Evolutionary conservation across 257 asterid species (phyloP).

Genomic region (Capsicum pubescens): DNA sequence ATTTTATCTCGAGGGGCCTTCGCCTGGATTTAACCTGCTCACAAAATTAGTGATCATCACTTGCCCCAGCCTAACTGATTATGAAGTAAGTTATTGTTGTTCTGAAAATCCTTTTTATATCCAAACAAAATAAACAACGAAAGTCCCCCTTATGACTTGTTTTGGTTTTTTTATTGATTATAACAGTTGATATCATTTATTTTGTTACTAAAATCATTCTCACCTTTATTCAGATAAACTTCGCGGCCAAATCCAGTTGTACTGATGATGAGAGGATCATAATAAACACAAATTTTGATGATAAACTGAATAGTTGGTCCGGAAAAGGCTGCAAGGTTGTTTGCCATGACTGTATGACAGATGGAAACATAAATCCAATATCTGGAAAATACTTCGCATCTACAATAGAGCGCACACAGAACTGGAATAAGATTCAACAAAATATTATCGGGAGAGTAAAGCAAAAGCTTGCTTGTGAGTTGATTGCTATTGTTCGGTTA

Average conservation of each 20-base stretch:
- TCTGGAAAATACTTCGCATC: conserved; percentile 82
- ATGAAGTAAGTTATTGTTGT: conserved; percentile 54
- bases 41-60: conserved; percentile 66
- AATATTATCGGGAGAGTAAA: conserved; percentile 80
- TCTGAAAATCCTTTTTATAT: conserved; percentile 24
- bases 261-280: conserved; percentile 58
- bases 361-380: conserved; percentile 70
- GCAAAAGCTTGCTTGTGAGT: conserved; percentile 79
- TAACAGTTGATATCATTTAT: background rate
- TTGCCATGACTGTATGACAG: conserved; percentile 67
- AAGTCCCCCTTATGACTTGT: background rate
- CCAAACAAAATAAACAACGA: background rate
- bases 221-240: conserved; percentile 39
- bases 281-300: conserved; percentile 66
- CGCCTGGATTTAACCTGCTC: conserved; percentile 78
- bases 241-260: conserved; percentile 39
- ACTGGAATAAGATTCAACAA: conserved; percentile 96
- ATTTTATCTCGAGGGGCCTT: conserved; percentile 92
- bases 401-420: conserved; percentile 73
- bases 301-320: conserved; percentile 76
- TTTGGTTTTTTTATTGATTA: background rate
- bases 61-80: conserved; percentile 37
- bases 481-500: conserved; percentile 69
- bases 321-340: conserved; percentile 86
- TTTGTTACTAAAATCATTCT: background rate